These are phyloP conservation scores for Lepraria neglecta DNA, from an alignment of 495 filamentous ascomycete species.

Conservation along the genomic window DNA sequence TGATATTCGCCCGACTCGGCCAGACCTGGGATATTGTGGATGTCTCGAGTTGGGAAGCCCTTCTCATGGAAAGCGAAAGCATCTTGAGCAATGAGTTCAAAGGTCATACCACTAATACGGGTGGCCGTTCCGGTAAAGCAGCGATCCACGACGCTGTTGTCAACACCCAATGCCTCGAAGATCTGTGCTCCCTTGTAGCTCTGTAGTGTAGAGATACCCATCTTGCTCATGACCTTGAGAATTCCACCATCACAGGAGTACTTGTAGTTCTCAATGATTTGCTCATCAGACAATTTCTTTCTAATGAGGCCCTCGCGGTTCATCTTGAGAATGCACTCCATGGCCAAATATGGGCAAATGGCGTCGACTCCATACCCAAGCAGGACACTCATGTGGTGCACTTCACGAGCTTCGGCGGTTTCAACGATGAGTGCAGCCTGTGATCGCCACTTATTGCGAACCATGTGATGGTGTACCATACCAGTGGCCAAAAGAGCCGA, in stretches of 20 bases:
- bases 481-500: constrained; percentile 87
- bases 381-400: constrained; percentile 97
- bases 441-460: constrained; percentile 93
- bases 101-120: constrained; percentile 92
- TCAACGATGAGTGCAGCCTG: constrained; percentile 84
- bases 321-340: constrained; percentile 99
- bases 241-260: constrained; percentile 97
- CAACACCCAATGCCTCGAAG: constrained; percentile 96
- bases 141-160: constrained; percentile 89
- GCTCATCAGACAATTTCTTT: constrained; percentile 76
- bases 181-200: constrained; percentile 99
- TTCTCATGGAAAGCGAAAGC: constrained; percentile 96
- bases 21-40: constrained; percentile 74
- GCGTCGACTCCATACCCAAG: constrained; percentile 95
- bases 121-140: constrained; percentile 96
- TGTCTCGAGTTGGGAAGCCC: constrained; percentile 79
- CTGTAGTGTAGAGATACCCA: constrained; percentile 97
- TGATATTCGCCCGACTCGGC: constrained; percentile 97
- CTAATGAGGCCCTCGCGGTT: constrained; percentile 92
- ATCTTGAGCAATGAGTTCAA: constrained; percentile 92
- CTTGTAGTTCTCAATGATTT: constrained; percentile 93
- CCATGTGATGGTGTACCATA: constrained; percentile 95
- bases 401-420: constrained; percentile 94
- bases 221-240: constrained; percentile 99
- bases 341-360: constrained; percentile 92